A percentile compares a stretch with the other conserved stretches of the same genome.
Evolutionary conservation across 352 stramenopile genomes (phyloP).

Genomic region (Pythium scleroteichum): DNA sequence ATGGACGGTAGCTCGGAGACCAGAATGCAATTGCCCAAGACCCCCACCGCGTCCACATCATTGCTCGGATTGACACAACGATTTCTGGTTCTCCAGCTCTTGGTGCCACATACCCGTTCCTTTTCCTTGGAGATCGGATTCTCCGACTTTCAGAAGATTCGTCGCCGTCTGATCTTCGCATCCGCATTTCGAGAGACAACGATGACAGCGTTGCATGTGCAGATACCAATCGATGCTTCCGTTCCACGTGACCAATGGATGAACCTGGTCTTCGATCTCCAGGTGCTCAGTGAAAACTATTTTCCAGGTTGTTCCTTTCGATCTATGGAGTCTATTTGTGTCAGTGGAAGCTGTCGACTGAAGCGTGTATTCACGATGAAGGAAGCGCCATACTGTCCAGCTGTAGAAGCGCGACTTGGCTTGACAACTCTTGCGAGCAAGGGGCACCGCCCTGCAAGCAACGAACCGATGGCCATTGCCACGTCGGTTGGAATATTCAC

Average conservation of each 20-base stretch:
- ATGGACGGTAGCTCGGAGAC: conserved; percentile 78
- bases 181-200: conserved; percentile 77
- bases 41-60: conserved; percentile 21
- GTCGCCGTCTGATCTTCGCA: conserved; percentile 71
- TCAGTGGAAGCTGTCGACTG: conserved; percentile 70
- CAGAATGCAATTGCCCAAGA: conserved; percentile 82
- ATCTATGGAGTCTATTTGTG: conserved; percentile 75
- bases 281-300: conserved; percentile 54
- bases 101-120: conserved; percentile 57
- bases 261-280: conserved; percentile 77
- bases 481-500: conserved; percentile 25
- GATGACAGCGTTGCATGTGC: conserved; percentile 56
- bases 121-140: conserved; percentile 84
- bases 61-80: conserved; percentile 68
- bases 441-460: conserved; percentile 15
- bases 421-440: conserved; percentile 8
- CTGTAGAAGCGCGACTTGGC: conserved; percentile 2
- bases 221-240: conserved; percentile 53
- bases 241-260: conserved; percentile 75
- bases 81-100: conserved; percentile 71
- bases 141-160: conserved; percentile 70
- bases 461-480: conserved; percentile 13
- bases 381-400: conserved; percentile 46
- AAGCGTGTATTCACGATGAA: conserved; percentile 89
- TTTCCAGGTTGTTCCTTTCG: conserved; percentile 60